These are phyloP conservation scores for Colletotrichum sublineola DNA, from an alignment of 2,329 filamentous ascomycete genomes.

Conservation along the genomic window DNA sequence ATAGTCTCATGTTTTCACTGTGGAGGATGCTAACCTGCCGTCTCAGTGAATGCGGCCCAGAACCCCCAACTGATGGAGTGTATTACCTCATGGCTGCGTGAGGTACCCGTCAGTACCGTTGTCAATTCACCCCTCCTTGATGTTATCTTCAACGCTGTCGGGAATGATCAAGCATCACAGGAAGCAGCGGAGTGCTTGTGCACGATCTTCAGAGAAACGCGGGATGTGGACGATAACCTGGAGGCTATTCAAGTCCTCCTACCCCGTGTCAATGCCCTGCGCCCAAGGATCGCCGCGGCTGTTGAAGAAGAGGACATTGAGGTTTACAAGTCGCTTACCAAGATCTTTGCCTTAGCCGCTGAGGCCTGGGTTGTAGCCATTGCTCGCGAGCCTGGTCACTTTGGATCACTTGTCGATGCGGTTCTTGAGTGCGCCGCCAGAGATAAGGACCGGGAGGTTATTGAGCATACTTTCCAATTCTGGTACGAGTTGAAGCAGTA, in stretches of 20 bases:
- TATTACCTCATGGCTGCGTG: conserved; percentile 95
- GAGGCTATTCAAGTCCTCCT: conserved; percentile 85
- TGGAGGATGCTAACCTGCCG: conserved; percentile 43
- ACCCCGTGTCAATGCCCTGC: conserved; percentile 81
- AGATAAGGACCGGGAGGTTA: conserved; percentile 90
- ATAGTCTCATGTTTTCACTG: conserved; percentile 28
- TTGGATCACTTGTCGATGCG: conserved; percentile 87
- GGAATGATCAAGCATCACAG: conserved; percentile 83
- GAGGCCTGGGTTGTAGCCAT: conserved; percentile 95
- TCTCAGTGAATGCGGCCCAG: conserved; percentile 77
- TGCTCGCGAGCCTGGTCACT: conserved; percentile 84
- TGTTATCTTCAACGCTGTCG: conserved; percentile 82
- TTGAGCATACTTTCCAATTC: conserved; percentile 94
- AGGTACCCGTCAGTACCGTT: conserved; percentile 87
- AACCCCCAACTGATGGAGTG: conserved; percentile 95
- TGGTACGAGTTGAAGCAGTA: conserved; percentile 99
- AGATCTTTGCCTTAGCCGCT: conserved; percentile 92
- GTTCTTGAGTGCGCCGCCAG: conserved; percentile 91
- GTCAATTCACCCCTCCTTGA: conserved; percentile 88
- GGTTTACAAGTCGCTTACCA: conserved; percentile 87
- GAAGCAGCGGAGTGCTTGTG: conserved; percentile 93
- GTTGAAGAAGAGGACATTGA: conserved; percentile 88
- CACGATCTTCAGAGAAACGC: conserved; percentile 90
- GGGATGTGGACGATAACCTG: conserved; percentile 92
- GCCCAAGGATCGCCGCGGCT: conserved; percentile 80